Conservation (phyloP, 768 basidiomycete genomes). For the Boletus reticulatus region DNA sequence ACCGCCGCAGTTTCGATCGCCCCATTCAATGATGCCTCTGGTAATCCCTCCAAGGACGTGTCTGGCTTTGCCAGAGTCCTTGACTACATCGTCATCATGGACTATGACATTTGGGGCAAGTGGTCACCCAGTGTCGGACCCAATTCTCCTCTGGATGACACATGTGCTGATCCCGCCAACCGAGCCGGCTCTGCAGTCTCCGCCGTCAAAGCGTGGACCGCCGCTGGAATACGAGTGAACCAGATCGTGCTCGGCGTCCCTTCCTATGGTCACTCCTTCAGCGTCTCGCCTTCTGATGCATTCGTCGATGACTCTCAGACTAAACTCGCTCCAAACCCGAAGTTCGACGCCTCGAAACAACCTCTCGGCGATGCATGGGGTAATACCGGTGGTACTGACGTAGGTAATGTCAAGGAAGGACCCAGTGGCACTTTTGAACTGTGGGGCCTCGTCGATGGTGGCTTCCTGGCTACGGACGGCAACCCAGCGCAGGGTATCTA, state of each 20-base stretch:
- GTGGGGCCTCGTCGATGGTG: constrained; percentile 56
- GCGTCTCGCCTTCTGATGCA: constrained; percentile 38
- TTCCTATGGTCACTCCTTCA: constrained; percentile 77
- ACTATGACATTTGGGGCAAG: constrained; percentile 62
- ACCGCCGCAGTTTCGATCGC: constrained; percentile 65
- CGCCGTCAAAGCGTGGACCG: constrained; percentile 68
- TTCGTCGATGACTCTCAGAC: constrained; percentile 32
- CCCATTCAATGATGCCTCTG: constrained; percentile 62
- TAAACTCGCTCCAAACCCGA: constrained; percentile 46
- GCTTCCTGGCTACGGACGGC: constrained; percentile 43
- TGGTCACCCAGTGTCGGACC: constrained; percentile 61
- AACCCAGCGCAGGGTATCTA: constrained; percentile 42
- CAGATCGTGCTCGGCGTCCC: constrained; percentile 82
- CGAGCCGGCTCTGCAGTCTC: constrained; percentile 73
- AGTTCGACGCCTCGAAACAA: constrained; percentile 43
- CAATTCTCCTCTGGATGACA: constrained; percentile 78
- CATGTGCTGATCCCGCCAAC: constrained; percentile 55
- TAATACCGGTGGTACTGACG: constrained; percentile 42
- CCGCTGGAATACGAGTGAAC: constrained; percentile 67
- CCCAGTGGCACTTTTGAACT: constrained; percentile 57
- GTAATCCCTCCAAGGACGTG: constrained; percentile 63
- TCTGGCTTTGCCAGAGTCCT: constrained; percentile 69
- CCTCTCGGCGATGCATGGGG: constrained; percentile 59
- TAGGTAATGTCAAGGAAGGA: constrained; percentile 45
- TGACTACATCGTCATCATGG: constrained; percentile 63